Base-by-base conservation (phyloP, 306 rosid species). In the Elaeagnus macrophylla region DNA sequence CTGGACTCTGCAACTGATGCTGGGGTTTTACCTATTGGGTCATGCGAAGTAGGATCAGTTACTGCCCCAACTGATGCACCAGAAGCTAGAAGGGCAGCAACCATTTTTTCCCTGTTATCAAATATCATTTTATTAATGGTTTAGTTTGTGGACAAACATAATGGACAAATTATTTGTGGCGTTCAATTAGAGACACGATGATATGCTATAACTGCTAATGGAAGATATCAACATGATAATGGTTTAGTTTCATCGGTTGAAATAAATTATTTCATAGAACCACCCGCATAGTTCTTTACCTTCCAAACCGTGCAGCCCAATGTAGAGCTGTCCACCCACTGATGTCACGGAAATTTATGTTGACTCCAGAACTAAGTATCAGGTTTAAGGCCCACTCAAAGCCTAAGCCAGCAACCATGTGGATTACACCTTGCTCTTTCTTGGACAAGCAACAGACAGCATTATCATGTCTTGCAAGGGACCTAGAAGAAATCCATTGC, bases 21-120 rank as follows among this genome's bases (percentile, higher is more conserved):
- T 7, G 96, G 84, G 38, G 95, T 93, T 80, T 73, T 77, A 54
- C 99, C 99, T 12, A 9, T 62, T 54, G 85, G 95, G 60, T 93
- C 85, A 72, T 77, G 72, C 42, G 80, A 37, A 59, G 37, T 75
- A 46, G 99, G 96, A 72, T 93, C 99, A 36, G 99, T 93, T 74
- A 93, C 96, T 45, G 99, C 96, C 44, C 95, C 95, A 59, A 96
- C 94, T 69, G 79, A 84, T 56, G 99, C 99, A 71, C 87, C 94
- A 19, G 99, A 78, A 53, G 96, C 94, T 54, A 84, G 52, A 51
- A 93, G 94, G 61, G 83, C 74, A 19, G 94, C 94, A 59, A 83
- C 94, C 89, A 80, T 82, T 77, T 87, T 84, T 71, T 87, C 95
- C 83, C 99, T 93, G 58, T 59, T 53, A 65, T 60, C 51, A 57